Percentiles rank a stretch among this genome's conserved stretches.
phyloP scores from a whole-genome alignment of 169 alveolate genomes.

The Cyclospora cayetanensis region DNA sequence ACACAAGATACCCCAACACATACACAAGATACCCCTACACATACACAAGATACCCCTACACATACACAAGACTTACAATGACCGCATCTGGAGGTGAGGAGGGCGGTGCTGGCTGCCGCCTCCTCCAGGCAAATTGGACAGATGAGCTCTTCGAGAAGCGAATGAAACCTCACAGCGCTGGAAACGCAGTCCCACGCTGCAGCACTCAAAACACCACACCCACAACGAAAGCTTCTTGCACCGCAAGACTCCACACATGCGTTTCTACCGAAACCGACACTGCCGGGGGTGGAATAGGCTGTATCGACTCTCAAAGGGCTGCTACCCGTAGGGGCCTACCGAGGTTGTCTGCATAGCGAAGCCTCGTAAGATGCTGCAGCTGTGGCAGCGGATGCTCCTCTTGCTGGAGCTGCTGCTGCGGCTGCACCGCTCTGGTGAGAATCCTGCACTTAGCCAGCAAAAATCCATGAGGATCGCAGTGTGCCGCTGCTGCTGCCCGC shows the following conservation, averaged over 20 bases:
- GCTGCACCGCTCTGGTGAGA: not conserved
- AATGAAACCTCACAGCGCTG: not conserved
- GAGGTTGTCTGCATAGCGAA: not conserved
- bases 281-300: too few species aligned
- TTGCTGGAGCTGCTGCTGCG: conserved; percentile 33
- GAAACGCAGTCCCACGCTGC: not conserved
- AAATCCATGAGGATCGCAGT: not conserved
- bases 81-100: not conserved
- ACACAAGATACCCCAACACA: too few species aligned
- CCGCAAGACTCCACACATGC: too few species aligned
- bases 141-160: not conserved
- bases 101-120: not conserved
- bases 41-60: too few species aligned
- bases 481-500: not conserved
- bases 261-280: too few species aligned
- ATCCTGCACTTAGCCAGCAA: conserved; percentile 2
- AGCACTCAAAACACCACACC: not conserved
- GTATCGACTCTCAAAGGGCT: too few species aligned
- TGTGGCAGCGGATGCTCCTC: not conserved
- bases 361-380: not conserved
- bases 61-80: not conserved
- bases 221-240: too few species aligned
- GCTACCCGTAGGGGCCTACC: too few species aligned
- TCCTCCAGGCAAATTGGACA: not conserved
- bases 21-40: too few species aligned